Evolutionary conservation across 805 yeast species (phyloP), one percentile per base, ranked within the genome.

Genomic region (Saccharomycopsis selenospora): DNA sequence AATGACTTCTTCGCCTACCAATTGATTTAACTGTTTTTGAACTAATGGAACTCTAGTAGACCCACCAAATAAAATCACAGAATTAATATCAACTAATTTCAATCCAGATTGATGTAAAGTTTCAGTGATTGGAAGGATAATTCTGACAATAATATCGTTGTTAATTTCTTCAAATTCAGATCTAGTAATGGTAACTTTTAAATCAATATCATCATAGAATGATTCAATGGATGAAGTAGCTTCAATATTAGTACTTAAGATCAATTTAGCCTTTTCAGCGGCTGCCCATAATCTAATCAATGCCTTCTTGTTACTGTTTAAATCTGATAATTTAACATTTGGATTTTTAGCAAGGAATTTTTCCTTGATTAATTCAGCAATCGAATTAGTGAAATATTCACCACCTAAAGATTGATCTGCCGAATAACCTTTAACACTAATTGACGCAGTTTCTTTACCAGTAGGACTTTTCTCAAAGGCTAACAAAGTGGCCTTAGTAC

Each of bases 31-130:
- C 46, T 73, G 76, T 49, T 76, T 72, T 64, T 88, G 93, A 42
- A 93, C 84, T 59, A 85, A 74, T 13, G 99, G 99, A 26, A 88
- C 85, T 62, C 99, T 79, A 4, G 91, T 79, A 0, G 95, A 79
- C 1, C 99, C 99, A 55, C 99, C 99, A 40, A 85, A 76, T 48
- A 90, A 71, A 48, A 93, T 80, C 2, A 93, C 79, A 1, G 95
- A 82, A 29, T 69, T 64, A 2, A 85, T 50, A 29, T 78, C 71
- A 2, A 62, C 60, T 20, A 70, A 49, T 1, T 59, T 47, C 6
- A 66, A 42, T 0, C 62, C 51, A 30, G 69, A 66, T 17, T 62
- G 60, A 1, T 61, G 56, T 27, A 87, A 62, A 0, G 85, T 77
- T 26, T 69, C 66, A 4, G 66, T 55, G 38, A 88, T 67, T 5